These are phyloP conservation scores for Claviceps capensis DNA, from an alignment of 2,329 filamentous ascomycete genomes.

Conservation along the genomic window DNA sequence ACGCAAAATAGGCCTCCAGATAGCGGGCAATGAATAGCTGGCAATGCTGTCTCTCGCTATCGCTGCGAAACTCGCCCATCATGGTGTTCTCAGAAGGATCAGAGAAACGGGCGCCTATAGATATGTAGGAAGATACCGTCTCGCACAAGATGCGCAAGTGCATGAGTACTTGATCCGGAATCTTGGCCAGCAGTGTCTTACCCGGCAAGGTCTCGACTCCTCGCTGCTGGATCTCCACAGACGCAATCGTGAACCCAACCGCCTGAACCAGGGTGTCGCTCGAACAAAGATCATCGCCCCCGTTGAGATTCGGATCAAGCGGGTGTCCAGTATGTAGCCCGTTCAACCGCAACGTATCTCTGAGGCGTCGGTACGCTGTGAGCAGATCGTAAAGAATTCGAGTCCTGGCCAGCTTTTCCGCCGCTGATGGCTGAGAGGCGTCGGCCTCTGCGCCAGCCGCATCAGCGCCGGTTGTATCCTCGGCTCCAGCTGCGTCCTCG, in stretches of 20 bases:
- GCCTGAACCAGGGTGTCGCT: slow-evolving; percentile 49
- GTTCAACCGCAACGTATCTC: slow-evolving; percentile 44
- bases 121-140: slow-evolving; percentile 73
- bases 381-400: slow-evolving; percentile 39
- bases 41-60: slow-evolving; percentile 58
- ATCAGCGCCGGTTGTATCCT: too few species aligned
- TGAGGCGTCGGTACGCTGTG: slow-evolving; percentile 45
- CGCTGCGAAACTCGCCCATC: slow-evolving; percentile 50
- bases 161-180: slow-evolving; percentile 71
- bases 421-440: slow-evolving; percentile 6
- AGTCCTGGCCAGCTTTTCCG: not conserved
- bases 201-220: slow-evolving; percentile 63
- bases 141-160: slow-evolving; percentile 82
- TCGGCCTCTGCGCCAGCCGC: not conserved
- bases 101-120: slow-evolving; percentile 56
- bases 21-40: slow-evolving; percentile 58
- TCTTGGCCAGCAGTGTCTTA: slow-evolving; percentile 65
- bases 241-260: slow-evolving; percentile 74
- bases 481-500: too few species aligned
- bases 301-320: slow-evolving; percentile 16
- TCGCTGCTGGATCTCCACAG: slow-evolving; percentile 83
- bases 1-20: slow-evolving; percentile 18
- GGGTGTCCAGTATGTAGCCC: slow-evolving; percentile 29
- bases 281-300: slow-evolving; percentile 31
- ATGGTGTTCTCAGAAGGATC: slow-evolving; percentile 43